Evolutionary conservation across 2,329 filamentous ascomycete species (phyloP), one percentile per base, ranked within the genome.

Genomic region (Amauroascus verrucosus): DNA sequence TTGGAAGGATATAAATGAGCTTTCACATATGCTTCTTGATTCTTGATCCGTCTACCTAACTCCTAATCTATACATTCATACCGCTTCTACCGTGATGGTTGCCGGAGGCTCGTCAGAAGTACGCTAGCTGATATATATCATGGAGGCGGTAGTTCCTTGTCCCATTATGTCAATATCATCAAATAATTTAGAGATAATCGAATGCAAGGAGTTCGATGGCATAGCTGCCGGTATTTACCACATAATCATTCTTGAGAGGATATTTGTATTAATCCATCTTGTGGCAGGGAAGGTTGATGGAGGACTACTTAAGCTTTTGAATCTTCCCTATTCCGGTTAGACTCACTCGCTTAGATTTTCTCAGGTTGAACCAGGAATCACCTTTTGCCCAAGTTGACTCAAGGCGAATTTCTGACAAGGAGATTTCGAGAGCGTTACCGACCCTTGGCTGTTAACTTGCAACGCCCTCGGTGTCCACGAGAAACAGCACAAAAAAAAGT

Each of bases 291-390:
- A n/a, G n/a, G n/a, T n/a, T n/a, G n/a, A n/a, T n/a, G n/a, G n/a
- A n/a, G n/a, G n/a, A n/a, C n/a, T n/a, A n/a, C n/a, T n/a, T n/a
- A 22, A 53, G 26, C 11, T 32, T 53, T 45, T 16, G 26, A 32
- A 38, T 53, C 53, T 49, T 46, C 32, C 57, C 55, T 6, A 32
- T 51, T 57, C 4, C 2, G 48, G 55, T 40, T 59, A 59, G 55
- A 8, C 13, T n/a, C 38, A 57, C 69, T 72, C 70, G 70, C 70
- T 72, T 72, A 72, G 70, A 70, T 69, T 71, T 71, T 64, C 60
- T 53, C 43, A 49, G 51, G 52, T 60, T 60, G 61, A 62, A 49
- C 52, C 7, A 22, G 32, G 37, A 45, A 3, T 22, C 14, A 50
- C 49, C 20, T 45, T 50, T 44, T 20, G 46, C 52, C 28, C 47